Conservation (phyloP, 1,284 basidiomycete genomes). For the Mixia osmundae region DNA sequence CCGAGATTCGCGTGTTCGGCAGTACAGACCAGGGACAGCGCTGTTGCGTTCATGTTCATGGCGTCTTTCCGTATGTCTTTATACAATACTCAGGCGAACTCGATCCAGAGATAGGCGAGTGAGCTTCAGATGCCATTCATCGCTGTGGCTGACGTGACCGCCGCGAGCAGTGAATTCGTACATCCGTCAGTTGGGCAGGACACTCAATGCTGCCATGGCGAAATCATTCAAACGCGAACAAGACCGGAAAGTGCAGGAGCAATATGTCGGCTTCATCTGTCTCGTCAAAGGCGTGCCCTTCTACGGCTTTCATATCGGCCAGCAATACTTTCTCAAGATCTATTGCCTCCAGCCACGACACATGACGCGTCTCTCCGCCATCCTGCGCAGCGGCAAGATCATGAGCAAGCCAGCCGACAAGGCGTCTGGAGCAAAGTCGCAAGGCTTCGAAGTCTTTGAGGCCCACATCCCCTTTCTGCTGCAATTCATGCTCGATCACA, state of each 20-base stretch:
- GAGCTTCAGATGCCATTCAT: not conserved
- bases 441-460: constrained; percentile 55
- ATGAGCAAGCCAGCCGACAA: constrained; percentile 27
- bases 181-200: constrained; percentile 37
- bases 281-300: constrained; percentile 87
- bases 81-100: constrained; percentile 36
- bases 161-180: constrained; percentile 36
- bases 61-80: constrained; percentile 33
- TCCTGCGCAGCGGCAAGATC: constrained; percentile 54
- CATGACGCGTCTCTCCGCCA: constrained; percentile 42
- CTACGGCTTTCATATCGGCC: constrained; percentile 76
- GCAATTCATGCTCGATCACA: constrained; percentile 90
- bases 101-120: constrained; percentile 29
- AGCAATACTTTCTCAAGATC: constrained; percentile 75
- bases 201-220: constrained; percentile 50
- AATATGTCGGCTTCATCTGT: constrained; percentile 31
- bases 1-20: constrained; percentile 70
- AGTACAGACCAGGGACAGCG: constrained; percentile 50
- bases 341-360: constrained; percentile 45
- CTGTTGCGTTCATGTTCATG: constrained; percentile 70
- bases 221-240: constrained; percentile 8
- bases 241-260: constrained; percentile 9
- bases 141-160: not conserved
- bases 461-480: constrained; percentile 69
- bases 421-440: not conserved